Base-by-base conservation (phyloP, 2,329 filamentous ascomycete species). In the Dothistroma septosporum region DNA sequence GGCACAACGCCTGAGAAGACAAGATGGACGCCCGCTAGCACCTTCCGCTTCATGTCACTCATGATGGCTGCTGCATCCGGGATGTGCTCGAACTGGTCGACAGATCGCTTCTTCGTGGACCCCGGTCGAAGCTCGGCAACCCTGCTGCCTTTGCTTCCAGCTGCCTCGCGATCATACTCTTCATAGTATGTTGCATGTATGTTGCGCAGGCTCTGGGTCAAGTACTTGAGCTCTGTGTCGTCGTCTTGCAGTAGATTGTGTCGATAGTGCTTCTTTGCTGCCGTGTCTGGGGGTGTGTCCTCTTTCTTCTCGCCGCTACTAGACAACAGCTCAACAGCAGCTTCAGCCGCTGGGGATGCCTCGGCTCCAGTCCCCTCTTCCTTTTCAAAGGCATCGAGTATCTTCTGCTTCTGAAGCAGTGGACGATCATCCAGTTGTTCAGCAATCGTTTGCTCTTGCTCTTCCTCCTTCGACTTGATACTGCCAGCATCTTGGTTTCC, bases 1-100 rank as follows among this genome's bases (percentile, higher is more conserved):
- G 92, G 92, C 2, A 97, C 87, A 2, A 99, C 87, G 0, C 94
- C 94, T 0, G 93, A 96, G 66, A 97, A 88, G 5, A 96, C 92
- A 60, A 99, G 84, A 5, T 87, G 85, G 11, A 90, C 85, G 14
- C 87, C 89, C 22, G 82, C 83, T 0, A 99, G 84, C 1, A 95
- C 89, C 57, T 83, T 82, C 0, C 82, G 79, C 78, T 97, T 97
- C 72, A 97, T 85, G 52, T 82, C 78, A 44, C 91, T 89, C 77
- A 99, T 88, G n/a, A 97, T 86, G 49, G 83, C 80, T 60, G 92
- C 92, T 32, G 96, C 87, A 72, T 99, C 92, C 0, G 94, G 94
- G 4, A 97, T 87, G 59, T 85, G 76, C 57, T 81, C 80, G 33
- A 87, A 74, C 22, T 79, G 77, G 46, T 79, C 78, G 12, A 79